A percentile compares a stretch with the other conserved stretches of the same genome.
Conservation (phyloP, 441 rosid species). For the Geranium incanum region DNA sequence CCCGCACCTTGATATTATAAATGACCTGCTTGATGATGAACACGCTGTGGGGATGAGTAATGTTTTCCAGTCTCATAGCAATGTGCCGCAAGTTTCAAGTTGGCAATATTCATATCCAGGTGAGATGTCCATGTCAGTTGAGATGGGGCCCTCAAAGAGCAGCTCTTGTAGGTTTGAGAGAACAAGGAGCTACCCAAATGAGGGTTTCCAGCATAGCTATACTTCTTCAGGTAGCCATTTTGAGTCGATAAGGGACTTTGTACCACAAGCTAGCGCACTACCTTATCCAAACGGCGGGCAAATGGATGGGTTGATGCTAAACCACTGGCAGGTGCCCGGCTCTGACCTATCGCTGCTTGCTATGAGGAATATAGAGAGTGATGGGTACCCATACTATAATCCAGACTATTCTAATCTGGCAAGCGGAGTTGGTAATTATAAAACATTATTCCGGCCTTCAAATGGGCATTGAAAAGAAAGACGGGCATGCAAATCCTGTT, state of each 20-base stretch:
- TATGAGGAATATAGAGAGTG: slow-evolving; percentile 45
- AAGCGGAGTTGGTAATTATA: no score
- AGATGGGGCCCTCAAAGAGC: slow-evolving; percentile 31
- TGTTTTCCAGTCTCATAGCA: slow-evolving; percentile 31
- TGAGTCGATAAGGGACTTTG: slow-evolving; percentile 37
- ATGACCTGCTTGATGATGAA: slow-evolving; percentile 85
- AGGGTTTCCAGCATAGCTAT: slow-evolving; percentile 37
- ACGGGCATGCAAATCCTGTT: no score
- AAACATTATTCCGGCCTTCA: no score
- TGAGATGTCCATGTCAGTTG: slow-evolving; percentile 42
- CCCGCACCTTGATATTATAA: slow-evolving; percentile 89
- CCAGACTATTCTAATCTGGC: slow-evolving; percentile 39
- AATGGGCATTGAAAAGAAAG: no score
- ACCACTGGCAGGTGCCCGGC: slow-evolving; percentile 57
- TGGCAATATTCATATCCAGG: slow-evolving; percentile 49
- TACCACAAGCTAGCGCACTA: slow-evolving; percentile 33
- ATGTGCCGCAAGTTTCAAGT: slow-evolving; percentile 37
- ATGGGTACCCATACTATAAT: slow-evolving; percentile 39
- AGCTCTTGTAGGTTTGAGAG: slow-evolving; percentile 39
- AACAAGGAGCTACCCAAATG: slow-evolving; percentile 45
- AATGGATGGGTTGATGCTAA: slow-evolving; percentile 30
- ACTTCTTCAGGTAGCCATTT: slow-evolving; percentile 17
- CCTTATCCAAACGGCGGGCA: slow-evolving; percentile 27
- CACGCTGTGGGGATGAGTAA: slow-evolving; percentile 33
- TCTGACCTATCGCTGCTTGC: slow-evolving; percentile 50